Evolutionary conservation across 257 asterid species (phyloP).

Genomic region (Eucommia ulmoides): DNA sequence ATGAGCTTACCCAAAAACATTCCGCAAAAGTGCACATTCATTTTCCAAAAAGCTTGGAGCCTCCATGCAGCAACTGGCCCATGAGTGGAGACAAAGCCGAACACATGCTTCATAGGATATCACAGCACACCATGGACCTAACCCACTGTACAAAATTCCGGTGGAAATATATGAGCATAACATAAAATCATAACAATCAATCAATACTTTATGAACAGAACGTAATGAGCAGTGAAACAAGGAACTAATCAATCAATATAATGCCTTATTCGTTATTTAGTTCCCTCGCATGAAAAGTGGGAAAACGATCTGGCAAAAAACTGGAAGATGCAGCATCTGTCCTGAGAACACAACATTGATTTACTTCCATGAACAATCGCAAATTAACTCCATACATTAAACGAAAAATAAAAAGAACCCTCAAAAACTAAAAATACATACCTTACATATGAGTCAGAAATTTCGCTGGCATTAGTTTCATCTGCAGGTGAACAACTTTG

Average conservation of each 20-base stretch:
- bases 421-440: slow-evolving; percentile 10
- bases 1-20: slow-evolving; percentile 67
- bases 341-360: too few species aligned
- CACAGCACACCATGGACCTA: slow-evolving; percentile 69
- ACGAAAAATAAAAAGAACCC: too few species aligned
- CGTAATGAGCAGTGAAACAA: not conserved
- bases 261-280: not conserved
- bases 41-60: too few species aligned
- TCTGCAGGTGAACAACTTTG: slow-evolving; percentile 19
- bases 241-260: slow-evolving; percentile 1
- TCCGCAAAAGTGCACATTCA: slow-evolving; percentile 73
- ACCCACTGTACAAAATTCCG: slow-evolving; percentile 46
- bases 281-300: slow-evolving; percentile 90
- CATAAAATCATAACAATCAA: too few species aligned
- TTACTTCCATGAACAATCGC: slow-evolving; percentile 12
- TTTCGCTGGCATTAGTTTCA: slow-evolving; percentile 15
- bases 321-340: slow-evolving; percentile 40
- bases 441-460: slow-evolving; percentile 40
- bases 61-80: slow-evolving; percentile 84
- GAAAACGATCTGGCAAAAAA: slow-evolving; percentile 45
- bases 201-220: too few species aligned
- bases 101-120: slow-evolving; percentile 89
- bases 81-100: slow-evolving; percentile 79
- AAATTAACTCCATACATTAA: slow-evolving; percentile 6
- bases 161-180: slow-evolving; percentile 1